Evolutionary conservation across 495 filamentous ascomycete species (phyloP).

Genomic region (Penicillium taxi): DNA sequence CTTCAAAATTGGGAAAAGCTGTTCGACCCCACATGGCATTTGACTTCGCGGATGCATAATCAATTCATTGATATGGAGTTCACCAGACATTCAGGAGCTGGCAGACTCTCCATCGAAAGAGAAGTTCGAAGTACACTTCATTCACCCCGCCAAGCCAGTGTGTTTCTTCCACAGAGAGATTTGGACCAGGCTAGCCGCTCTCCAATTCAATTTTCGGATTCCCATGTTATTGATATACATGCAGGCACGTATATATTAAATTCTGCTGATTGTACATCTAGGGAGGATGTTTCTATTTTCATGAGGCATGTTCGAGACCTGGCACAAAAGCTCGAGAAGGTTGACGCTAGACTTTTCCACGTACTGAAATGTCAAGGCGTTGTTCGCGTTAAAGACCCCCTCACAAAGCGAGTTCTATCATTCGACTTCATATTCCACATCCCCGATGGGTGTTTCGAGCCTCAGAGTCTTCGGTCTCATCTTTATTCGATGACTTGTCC

Average conservation of each 20-base stretch:
- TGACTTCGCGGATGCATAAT: no score
- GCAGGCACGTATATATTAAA: not conserved
- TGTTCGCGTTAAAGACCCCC: not conserved
- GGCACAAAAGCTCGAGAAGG: not conserved
- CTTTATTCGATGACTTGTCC: constrained; percentile 1
- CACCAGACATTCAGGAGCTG: not conserved
- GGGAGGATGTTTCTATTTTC: not conserved
- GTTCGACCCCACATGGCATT: not conserved
- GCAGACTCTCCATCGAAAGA: not conserved
- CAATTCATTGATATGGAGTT: no score
- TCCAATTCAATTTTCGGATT: not conserved
- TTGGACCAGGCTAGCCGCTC: not conserved
- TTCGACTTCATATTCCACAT: constrained; percentile 15
- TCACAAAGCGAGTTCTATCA: not conserved
- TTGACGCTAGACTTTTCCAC: constrained; percentile 25
- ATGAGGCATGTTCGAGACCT: constrained; percentile 1
- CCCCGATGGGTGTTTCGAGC: constrained; percentile 5
- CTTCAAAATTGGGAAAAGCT: not conserved
- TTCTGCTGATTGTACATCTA: not conserved
- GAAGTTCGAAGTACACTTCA: no score
- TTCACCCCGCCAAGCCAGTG: no score
- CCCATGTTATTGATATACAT: not conserved
- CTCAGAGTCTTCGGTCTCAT: constrained; percentile 19
- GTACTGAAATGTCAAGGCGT: constrained; percentile 42
- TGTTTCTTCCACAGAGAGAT: not conserved